Percentiles rank a stretch among this genome's conserved stretches.
These are phyloP conservation scores for Fraxinus baroniana DNA, from an alignment of 305 asterid genomes.

Conservation along the genomic window DNA sequence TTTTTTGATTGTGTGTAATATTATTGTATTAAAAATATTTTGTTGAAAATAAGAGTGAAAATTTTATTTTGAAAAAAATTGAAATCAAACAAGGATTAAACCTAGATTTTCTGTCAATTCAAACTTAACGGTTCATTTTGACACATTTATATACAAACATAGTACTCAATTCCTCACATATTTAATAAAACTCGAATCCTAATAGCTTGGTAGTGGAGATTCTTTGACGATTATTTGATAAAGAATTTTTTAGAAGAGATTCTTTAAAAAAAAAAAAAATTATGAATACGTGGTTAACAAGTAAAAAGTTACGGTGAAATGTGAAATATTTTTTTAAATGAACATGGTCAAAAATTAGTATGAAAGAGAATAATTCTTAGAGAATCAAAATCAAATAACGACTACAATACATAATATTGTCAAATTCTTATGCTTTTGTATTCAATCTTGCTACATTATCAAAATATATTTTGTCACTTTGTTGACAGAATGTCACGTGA, in stretches of 20 bases:
- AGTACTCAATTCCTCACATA: background rate
- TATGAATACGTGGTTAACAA: too few relatives aligned
- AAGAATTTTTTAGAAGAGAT: background rate
- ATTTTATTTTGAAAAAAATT: too few relatives aligned
- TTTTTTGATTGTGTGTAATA: too few relatives aligned
- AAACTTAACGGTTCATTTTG: background rate
- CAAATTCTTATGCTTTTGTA: background rate
- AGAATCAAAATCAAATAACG: too few relatives aligned
- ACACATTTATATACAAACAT: background rate
- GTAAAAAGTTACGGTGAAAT: background rate
- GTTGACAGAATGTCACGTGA: too few relatives aligned
- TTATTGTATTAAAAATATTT: too few relatives aligned
- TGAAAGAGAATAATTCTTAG: background rate
- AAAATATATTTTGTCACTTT: too few relatives aligned
- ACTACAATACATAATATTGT: background rate
- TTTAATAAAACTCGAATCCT: background rate
- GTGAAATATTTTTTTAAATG: background rate
- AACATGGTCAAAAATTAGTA: background rate
- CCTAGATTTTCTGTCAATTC: background rate
- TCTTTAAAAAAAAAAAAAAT: too few relatives aligned
- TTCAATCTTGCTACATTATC: too few relatives aligned
- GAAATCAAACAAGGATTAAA: too few relatives aligned
- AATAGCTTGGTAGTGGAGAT: background rate
- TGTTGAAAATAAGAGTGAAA: too few relatives aligned
- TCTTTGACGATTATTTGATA: background rate